phyloP scores from a whole-genome alignment of 306 rosid species.

The Vigna nakashimae region DNA sequence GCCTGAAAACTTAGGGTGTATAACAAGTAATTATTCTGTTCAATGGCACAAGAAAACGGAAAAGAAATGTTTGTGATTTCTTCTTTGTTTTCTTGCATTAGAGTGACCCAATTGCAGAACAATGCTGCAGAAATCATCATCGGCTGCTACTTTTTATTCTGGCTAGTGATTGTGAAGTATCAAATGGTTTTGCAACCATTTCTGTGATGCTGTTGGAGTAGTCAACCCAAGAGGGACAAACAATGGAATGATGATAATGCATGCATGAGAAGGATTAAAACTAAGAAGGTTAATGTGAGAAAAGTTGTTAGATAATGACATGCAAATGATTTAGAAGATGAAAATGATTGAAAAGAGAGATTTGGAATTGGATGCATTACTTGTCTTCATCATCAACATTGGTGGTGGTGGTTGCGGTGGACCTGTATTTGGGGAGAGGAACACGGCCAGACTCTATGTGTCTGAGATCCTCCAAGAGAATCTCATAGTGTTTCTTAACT shows the following conservation, averaged over 20 bases:
- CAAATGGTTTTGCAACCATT: neutral
- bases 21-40: neutral
- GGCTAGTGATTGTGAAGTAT: neutral
- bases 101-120: neutral
- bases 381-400: slow-evolving; percentile 52
- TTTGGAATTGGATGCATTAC: slow-evolving; percentile 37
- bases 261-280: slow-evolving; percentile 34
- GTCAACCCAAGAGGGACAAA: neutral
- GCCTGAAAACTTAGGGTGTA: neutral
- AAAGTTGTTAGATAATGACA: neutral
- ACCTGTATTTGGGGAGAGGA: slow-evolving; percentile 63
- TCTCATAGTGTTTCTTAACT: slow-evolving; percentile 64
- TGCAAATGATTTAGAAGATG: neutral
- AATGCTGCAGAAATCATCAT: neutral
- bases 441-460: slow-evolving; percentile 62
- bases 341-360: neutral
- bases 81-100: neutral
- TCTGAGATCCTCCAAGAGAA: slow-evolving; percentile 67
- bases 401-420: slow-evolving; percentile 27
- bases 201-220: neutral
- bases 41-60: neutral
- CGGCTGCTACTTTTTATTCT: neutral
- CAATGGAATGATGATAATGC: no score
- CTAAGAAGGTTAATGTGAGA: neutral
- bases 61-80: neutral